A percentile compares a stretch with the other conserved stretches of the same genome.
phyloP scores from a whole-genome alignment of 768 basidiomycete species.

The Cyathus striatus region DNA sequence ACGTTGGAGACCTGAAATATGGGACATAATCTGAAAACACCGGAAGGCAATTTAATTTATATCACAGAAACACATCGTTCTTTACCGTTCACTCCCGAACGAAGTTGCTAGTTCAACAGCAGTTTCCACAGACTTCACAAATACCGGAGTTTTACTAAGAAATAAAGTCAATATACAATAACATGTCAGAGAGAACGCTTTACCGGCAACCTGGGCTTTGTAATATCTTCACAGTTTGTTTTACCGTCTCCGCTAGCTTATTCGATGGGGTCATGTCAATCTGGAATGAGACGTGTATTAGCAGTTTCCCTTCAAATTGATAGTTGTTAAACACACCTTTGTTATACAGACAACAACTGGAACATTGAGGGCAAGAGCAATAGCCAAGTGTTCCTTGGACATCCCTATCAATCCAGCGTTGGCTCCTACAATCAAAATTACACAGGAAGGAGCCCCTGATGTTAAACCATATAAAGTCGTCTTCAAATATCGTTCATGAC shows the following conservation, averaged over 20 bases:
- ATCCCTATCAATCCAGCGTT: slow-evolving; percentile 91
- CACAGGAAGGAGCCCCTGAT: slow-evolving; percentile 88
- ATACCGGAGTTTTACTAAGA: slow-evolving; percentile 72
- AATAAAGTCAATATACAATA: neutral
- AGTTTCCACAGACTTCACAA: slow-evolving; percentile 76
- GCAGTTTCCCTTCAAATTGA: no score
- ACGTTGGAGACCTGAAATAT: slow-evolving; percentile 93
- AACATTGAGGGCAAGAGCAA: slow-evolving; percentile 88
- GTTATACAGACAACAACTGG: slow-evolving; percentile 94
- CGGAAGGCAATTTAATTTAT: slow-evolving; percentile 3
- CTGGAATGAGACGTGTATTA: slow-evolving; percentile 25
- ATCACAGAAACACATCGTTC: slow-evolving; percentile 9
- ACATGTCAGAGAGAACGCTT: slow-evolving; percentile 10
- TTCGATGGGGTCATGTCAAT: slow-evolving; percentile 98
- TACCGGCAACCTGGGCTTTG: slow-evolving; percentile 90
- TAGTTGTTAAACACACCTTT: slow-evolving; percentile 76
- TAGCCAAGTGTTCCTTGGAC: slow-evolving; percentile 96
- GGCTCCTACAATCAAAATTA: slow-evolving; percentile 89
- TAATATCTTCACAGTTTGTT: slow-evolving; percentile 89
- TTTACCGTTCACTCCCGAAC: slow-evolving; percentile 74
- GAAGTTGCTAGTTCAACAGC: slow-evolving; percentile 74
- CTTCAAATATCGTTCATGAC: slow-evolving; percentile 89
- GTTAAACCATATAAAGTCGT: slow-evolving; percentile 95
- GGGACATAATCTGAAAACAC: slow-evolving; percentile 78
- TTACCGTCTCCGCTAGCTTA: slow-evolving; percentile 84